Base-by-base conservation (phyloP, 2,329 filamentous ascomycete genomes). In the Coniochaeta sp. region DNA sequence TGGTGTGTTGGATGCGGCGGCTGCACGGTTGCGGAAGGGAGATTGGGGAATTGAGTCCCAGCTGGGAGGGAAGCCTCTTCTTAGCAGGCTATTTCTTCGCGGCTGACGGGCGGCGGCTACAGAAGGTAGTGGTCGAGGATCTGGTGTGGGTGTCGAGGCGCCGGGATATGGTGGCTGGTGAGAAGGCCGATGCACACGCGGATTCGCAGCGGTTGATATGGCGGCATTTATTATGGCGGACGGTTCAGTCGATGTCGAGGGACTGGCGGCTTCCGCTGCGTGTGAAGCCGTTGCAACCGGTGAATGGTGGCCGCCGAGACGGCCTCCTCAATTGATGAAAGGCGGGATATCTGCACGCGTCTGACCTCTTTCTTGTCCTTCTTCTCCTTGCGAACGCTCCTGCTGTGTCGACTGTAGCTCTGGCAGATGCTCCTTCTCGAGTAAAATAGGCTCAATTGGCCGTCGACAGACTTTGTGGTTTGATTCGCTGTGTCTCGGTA, bases 221-320 rank as follows among this genome's bases (percentile, higher is more conserved):
- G n/a, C 66, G 64, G 69, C 71, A 70, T 69, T 65, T 67, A 73
- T 43, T 67, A 73, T 38, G 69, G 67, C 61, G 66, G 68, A 33
- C 61, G 65, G 40, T 60, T 66, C 62, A 57, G 63, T 59, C 58
- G 64, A 62, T 58, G 60, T 60, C 59, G 60, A 57, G 54, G 64
- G 60, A 59, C 62, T 54, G 58, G 60, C 63, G 67, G 66, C 58
- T 62, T 66, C 54, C 61, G 68, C 64, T 66, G 74, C 71, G 74
- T 76, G 72, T 65, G 79, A 74, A 80, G 77, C 78, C 79, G 79
- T 81, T 72, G 77, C 75, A 73, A 73, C 69, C 69, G 73, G 65
- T 68, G 66, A 66, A 70, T 72, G 75, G 75, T 76, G 72, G 73
- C 77, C 76, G 78, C 72, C 70, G 72, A 68, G 68, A 79, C 74